A percentile compares a stretch with the other conserved stretches of the same genome.
These are phyloP conservation scores for Ustanciosporium gigantosporum DNA, from an alignment of 1,284 basidiomycete genomes.

Conservation along the genomic window DNA sequence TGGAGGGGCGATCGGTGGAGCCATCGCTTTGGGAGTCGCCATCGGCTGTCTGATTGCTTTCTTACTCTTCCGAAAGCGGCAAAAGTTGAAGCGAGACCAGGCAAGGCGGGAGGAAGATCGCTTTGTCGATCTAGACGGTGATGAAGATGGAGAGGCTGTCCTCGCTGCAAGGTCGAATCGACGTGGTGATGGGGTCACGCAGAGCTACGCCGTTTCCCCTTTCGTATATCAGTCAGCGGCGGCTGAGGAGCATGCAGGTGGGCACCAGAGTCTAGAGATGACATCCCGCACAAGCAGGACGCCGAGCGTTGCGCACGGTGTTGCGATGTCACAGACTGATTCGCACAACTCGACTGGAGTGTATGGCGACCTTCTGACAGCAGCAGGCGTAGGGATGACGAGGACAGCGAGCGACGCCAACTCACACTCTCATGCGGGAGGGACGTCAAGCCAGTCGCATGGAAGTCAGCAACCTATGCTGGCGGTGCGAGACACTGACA, in stretches of 20 bases:
- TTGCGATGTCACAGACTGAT: neutral
- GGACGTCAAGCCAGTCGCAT: slow-evolving; percentile 8
- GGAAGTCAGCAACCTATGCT: slow-evolving; percentile 11
- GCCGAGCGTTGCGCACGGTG: neutral
- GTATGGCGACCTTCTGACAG: slow-evolving; percentile 26
- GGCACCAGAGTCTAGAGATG: slow-evolving; percentile 25
- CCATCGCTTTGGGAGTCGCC: slow-evolving; percentile 35
- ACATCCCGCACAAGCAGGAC: slow-evolving; percentile 2
- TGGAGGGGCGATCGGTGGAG: slow-evolving; percentile 48
- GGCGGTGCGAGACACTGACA: neutral
- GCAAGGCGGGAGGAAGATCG: slow-evolving; percentile 41
- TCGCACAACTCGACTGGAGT: neutral
- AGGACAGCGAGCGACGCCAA: slow-evolving; percentile 7
- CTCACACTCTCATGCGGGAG: slow-evolving; percentile 7
- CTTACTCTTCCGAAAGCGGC: slow-evolving; percentile 36
- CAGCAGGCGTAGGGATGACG: slow-evolving; percentile 2
- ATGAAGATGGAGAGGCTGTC: slow-evolving; percentile 32
- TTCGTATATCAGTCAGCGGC: slow-evolving; percentile 44
- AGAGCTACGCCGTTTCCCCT: slow-evolving; percentile 31
- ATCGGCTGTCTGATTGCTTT: slow-evolving; percentile 33
- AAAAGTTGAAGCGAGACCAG: slow-evolving; percentile 26
- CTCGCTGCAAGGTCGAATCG: neutral
- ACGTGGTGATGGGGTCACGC: slow-evolving; percentile 5
- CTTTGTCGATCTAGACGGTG: slow-evolving; percentile 48
- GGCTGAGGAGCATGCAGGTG: too few species aligned